phyloP scores from a whole-genome alignment of 2,329 filamentous ascomycete species.

The Basipetospora chlamydospora region DNA sequence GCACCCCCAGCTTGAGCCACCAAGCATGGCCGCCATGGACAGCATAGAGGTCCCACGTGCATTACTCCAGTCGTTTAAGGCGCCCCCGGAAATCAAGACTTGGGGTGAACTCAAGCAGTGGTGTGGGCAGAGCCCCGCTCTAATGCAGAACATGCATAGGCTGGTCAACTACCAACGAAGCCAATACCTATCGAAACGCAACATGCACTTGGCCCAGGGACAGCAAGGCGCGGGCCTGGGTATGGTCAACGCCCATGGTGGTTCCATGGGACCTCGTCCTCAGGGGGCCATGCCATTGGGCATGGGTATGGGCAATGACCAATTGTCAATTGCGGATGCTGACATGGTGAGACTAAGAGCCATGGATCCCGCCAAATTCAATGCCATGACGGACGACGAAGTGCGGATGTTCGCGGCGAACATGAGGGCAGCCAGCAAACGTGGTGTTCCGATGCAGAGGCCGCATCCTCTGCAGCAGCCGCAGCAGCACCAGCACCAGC shows the following conservation, averaged over 20 bases:
- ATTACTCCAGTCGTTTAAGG: slow-evolving; percentile 17
- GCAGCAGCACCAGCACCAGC: slow-evolving; percentile 11
- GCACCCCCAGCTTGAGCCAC: slow-evolving; percentile 17
- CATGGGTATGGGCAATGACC: no score
- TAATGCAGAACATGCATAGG: slow-evolving; percentile 16
- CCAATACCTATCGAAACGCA: slow-evolving; percentile 25
- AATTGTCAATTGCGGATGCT: no score
- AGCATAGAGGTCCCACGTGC: slow-evolving; percentile 29
- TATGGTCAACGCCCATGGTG: no score
- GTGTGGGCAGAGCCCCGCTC: slow-evolving; percentile 21
- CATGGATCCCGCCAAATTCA: slow-evolving; percentile 9
- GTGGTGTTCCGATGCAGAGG: slow-evolving; percentile 11
- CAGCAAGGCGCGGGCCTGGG: slow-evolving; percentile 8
- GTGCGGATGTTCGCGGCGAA: slow-evolving; percentile 7
- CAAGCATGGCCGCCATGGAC: slow-evolving; percentile 24
- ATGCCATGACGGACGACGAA: slow-evolving; percentile 11
- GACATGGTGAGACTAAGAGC: slow-evolving; percentile 15
- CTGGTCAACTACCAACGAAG: slow-evolving; percentile 21
- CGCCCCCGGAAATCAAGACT: slow-evolving; percentile 30
- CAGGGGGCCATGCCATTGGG: no score
- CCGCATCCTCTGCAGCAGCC: slow-evolving; percentile 14
- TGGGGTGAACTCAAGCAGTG: slow-evolving; percentile 32
- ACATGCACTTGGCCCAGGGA: slow-evolving; percentile 14
- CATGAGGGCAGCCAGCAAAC: no score
- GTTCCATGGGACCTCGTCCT: no score